These are phyloP conservation scores for Crithidia mellificae DNA, from an alignment of 208 protist species.

Conservation along the genomic window DNA sequence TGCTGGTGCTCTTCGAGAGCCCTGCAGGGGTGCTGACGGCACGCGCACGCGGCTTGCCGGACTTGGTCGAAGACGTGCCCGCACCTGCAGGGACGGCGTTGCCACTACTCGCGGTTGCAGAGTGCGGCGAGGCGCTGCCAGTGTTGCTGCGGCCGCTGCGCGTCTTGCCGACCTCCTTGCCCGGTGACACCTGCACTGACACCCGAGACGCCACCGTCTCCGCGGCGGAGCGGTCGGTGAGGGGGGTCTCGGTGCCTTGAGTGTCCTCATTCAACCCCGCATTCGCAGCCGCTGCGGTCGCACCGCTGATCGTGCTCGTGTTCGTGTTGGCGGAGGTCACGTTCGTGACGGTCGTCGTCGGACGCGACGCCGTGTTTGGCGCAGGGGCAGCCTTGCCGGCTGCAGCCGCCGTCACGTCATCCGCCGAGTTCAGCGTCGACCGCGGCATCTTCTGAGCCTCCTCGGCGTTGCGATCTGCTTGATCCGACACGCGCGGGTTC, in stretches of 20 bases:
- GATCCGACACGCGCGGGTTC: constrained; percentile 6
- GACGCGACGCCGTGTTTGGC: too few relatives aligned
- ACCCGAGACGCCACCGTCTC: constrained; percentile 4
- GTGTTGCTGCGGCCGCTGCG: constrained; percentile 11
- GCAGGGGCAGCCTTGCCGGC: too few relatives aligned
- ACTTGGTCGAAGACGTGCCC: not conserved
- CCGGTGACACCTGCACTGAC: not conserved
- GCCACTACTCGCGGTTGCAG: not conserved
- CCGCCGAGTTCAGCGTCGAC: not conserved
- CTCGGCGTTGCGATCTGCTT: constrained; percentile 11
- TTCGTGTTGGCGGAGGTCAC: too few relatives aligned
- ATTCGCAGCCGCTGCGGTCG: not conserved
- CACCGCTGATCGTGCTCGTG: too few relatives aligned
- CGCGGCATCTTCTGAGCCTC: constrained; percentile 1
- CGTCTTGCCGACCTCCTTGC: not conserved
- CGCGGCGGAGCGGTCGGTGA: constrained; percentile 10
- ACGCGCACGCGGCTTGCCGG: not conserved
- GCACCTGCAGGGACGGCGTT: not conserved
- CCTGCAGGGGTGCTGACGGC: not conserved
- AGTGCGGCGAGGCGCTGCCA: constrained; percentile 3
- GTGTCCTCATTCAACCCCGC: not conserved
- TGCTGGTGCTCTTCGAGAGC: not conserved
- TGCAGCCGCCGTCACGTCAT: not conserved
- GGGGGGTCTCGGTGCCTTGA: not conserved
- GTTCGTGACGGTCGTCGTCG: too few relatives aligned